These are phyloP conservation scores for Alternaria hordeiaustralica DNA, from an alignment of 2,329 filamentous ascomycete species.

Conservation along the genomic window DNA sequence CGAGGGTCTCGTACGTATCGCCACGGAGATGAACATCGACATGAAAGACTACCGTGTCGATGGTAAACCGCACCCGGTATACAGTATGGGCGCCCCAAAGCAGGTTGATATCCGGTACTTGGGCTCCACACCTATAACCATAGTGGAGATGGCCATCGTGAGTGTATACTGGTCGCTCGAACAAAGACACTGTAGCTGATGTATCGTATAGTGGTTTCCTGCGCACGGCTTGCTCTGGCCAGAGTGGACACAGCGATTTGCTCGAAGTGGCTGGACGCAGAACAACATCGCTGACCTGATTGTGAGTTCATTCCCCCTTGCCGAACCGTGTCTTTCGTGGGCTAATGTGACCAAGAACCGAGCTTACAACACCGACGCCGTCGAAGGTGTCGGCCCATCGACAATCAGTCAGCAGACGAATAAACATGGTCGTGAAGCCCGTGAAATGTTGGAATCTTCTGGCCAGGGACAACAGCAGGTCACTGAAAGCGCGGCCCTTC, in stretches of 20 bases:
- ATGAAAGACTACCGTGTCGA: neutral
- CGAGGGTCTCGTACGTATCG: neutral
- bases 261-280: neutral
- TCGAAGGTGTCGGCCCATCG: neutral
- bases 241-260: neutral
- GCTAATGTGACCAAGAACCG: neutral
- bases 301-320: neutral
- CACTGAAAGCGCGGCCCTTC: accelerated
- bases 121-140: neutral
- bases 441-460: too few relatives aligned
- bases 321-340: neutral
- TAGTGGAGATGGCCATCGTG: neutral
- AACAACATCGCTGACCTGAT: neutral
- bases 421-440: neutral
- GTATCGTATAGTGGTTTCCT: neutral
- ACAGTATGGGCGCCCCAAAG: neutral
- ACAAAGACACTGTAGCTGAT: neutral
- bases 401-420: neutral
- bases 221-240: neutral
- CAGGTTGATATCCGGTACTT: neutral
- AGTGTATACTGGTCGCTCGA: neutral
- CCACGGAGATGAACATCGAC: neutral
- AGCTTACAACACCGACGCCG: neutral
- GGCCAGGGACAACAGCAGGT: neutral
- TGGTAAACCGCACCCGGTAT: neutral